Base-by-base conservation (phyloP, 805 yeast genomes). In the Candida parachauliodes region DNA sequence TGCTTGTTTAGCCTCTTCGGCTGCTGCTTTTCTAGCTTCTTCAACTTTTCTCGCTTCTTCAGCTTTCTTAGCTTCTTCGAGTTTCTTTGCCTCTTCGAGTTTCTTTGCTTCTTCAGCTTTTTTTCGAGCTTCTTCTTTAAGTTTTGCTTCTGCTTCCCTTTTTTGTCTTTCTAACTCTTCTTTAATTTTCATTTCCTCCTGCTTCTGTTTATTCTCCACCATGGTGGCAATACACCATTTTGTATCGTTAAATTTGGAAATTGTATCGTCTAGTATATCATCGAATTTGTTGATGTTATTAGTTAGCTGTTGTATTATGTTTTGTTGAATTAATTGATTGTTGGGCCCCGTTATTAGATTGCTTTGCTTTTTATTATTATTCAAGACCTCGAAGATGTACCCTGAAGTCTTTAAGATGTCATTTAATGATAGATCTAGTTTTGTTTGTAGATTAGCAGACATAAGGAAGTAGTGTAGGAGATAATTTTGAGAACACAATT, bases 191-290 rank as follows among this genome's bases (percentile, higher is more conserved):
- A 59, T 37, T 45, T 66, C 70, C 43, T 66, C 70, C 43, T 65
- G 70, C 30, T 57, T 55, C 46, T 65, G 70, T 45, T 58, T 62
- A 48, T 56, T 65, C 45, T 68, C 70, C 22, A 67, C 48, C 35
- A 68, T 67, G 41, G 60, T 65, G 39, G 59, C 71, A 4, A 68
- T 51, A 39, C 72, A 68, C 74, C 74, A 68, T 26, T 55, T 50
- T 2, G 70, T 65, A 35, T 68, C 72, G 45, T 66, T 67, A 43
- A 68, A 61, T 44, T 66, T 66, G 37, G 56, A 42, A 8, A 60
- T 52, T 2, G 72, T 62, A 6, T 68, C 72, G 44, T 68, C 74
- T n/a, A 68, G 52, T 21, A 66, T 56, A 38, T 57, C 68, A 42
- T 68, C 72, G 40, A 68, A 67, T 32, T 57, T 59, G 28, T 53